Evolutionary conservation across 306 rosid species (phyloP).

Genomic region (Lagenaria siceraria): DNA sequence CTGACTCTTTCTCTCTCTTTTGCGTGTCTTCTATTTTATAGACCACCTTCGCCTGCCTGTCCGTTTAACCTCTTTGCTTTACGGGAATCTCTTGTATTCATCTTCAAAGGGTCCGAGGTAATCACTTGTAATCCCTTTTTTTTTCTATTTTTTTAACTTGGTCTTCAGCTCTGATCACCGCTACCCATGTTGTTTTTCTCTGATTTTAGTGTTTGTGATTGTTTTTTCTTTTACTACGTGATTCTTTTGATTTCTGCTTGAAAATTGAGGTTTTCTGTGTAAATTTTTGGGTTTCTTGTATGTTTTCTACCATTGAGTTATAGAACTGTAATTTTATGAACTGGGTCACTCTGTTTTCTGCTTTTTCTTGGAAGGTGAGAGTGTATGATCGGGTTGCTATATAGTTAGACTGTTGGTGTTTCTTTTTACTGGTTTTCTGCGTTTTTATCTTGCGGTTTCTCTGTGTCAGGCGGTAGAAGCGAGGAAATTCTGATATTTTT

Average conservation of each 20-base stretch:
- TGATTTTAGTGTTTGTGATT: background rate
- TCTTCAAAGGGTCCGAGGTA: background rate
- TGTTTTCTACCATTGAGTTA: background rate
- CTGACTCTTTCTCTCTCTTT: conserved; percentile 1
- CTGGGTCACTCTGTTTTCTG: conserved; percentile 4
- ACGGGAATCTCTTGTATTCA: background rate
- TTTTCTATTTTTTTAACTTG: background rate
- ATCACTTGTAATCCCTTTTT: background rate
- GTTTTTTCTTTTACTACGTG: background rate
- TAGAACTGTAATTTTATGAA: background rate
- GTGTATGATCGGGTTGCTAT: background rate
- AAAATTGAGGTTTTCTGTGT: background rate
- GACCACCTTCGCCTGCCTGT: background rate
- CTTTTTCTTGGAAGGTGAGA: background rate
- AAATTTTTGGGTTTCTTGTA: background rate
- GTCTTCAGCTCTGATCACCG: background rate
- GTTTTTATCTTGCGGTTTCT: background rate
- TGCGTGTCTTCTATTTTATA: background rate
- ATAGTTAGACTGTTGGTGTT: too few species aligned
- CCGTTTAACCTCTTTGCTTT: background rate
- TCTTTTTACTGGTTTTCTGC: background rate
- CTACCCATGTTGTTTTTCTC: background rate
- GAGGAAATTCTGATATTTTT: background rate
- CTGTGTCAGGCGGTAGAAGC: conserved; percentile 1
- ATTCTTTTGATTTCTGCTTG: background rate